phyloP scores from a whole-genome alignment of 257 asterid genomes.

The Solanum lycopersicoides region DNA sequence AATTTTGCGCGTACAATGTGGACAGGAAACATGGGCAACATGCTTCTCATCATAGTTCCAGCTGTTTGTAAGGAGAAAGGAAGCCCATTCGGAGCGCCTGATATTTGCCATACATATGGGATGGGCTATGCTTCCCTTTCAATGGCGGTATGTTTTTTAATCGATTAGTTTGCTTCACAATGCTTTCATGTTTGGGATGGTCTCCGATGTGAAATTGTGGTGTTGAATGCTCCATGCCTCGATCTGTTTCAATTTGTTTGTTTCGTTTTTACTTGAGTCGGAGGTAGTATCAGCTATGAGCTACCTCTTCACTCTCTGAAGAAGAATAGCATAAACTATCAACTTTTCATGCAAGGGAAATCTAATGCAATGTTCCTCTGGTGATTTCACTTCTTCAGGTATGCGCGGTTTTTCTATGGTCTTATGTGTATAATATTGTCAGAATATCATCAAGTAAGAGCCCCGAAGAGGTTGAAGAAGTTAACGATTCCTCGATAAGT shows the following conservation, averaged over 20 bases:
- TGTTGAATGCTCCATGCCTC: not conserved
- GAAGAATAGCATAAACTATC: not conserved
- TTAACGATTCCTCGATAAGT: conserved; percentile 23
- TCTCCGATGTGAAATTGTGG: not conserved
- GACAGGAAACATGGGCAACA: conserved; percentile 75
- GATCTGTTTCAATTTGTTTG: not conserved
- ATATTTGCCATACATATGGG: not conserved
- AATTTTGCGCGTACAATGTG: not conserved
- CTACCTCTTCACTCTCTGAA: not conserved
- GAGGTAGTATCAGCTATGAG: not conserved
- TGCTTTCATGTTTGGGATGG: not conserved
- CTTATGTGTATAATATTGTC: conserved; percentile 67
- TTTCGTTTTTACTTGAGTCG: not conserved
- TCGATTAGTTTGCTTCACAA: not conserved
- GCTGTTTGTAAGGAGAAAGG: conserved; percentile 65
- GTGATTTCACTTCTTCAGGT: conserved; percentile 25
- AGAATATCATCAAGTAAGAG: conserved; percentile 41
- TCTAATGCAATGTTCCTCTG: not conserved
- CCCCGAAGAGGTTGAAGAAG: conserved; percentile 40
- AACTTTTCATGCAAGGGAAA: not conserved
- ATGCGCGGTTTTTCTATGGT: conserved; percentile 75
- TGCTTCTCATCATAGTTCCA: conserved; percentile 75
- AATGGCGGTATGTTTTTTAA: conserved; percentile 10
- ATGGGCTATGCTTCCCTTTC: conserved; percentile 15
- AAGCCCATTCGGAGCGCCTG: conserved; percentile 14